Evolutionary conservation across 176 grass and related monocot species (phyloP), one percentile per base, ranked within the genome.

Genomic region (Bromus sterilis): DNA sequence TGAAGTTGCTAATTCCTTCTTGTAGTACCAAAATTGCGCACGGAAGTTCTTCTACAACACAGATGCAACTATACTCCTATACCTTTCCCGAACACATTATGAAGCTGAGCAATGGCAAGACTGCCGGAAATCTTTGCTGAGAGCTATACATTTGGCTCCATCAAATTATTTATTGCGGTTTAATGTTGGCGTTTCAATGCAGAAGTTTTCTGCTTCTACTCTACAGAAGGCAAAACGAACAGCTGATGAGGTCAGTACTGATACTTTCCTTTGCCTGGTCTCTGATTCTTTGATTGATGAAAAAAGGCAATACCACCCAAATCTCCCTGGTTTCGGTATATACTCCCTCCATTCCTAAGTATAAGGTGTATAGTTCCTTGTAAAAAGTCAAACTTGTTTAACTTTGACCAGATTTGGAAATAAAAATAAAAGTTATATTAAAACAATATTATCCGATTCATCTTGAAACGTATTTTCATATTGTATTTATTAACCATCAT

Each of bases 51-150:
- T 94, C 84, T 82, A 91, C 82, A 92, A 94, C 71, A 97, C 92
- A 44, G 95, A 97, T 87, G 91, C 87, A 75, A 89, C 87, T 56
- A 92, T 94, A 76, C 92, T 97, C 65, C 59, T 94, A 71, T 97
- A 97, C 74, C 88, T 97, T 82, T 88, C 95, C 18, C 95, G 95
- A 10, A 90, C 95, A 66, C 90, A 97, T 46, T 97, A 94, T 69
- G 95, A 97, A 66, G 95, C 95, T 80, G 95, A 97, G 71, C 95
- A 92, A 86, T 97, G 95, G 95, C 95, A 97, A 82, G 95, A 97
- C 11, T 97, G 90, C 88, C 94, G 93, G 82, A 97, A 94, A 76
- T 89, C 95, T 75, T 86, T 97, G 48, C 80, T 97, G 63, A 90
- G 95, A 80, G 95, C 95, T 84, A 93, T 97, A 82, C 95, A 97